Base-by-base conservation (phyloP, 2,329 filamentous ascomycete species). In the Chrysoporthe austroafricana region DNA sequence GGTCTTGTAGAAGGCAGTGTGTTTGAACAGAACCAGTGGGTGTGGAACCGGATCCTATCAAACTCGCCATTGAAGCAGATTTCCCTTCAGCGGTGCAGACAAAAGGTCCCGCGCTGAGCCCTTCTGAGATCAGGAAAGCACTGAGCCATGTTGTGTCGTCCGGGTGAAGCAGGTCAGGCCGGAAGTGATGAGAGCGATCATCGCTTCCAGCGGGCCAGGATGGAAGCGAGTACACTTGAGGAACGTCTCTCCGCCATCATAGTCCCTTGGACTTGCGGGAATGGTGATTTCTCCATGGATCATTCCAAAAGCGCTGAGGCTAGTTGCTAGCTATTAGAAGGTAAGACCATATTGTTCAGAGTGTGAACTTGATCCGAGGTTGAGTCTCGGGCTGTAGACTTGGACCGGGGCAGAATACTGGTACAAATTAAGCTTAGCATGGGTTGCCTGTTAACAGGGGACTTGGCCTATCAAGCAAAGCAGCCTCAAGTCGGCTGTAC, bases 361-460 rank as follows among this genome's bases (percentile, higher is more conserved):
- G 34, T 18, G 13, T 9, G 44, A 50, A 36, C 16, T 36, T 62
- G 44, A n/a, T 50, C 60, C 60, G 60, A 62, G 60, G 60, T 62
- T 50, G 26, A 36, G 50, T 13, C 5, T 62, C 44, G 60, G 60
- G 44, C 56, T 34, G 56, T n/a, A 62, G 26, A 48, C 13, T 50
- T 36, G 32, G 18, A 42, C 56, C 56, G 56, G 56, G 56, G 56
- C 34, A 58, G 43, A 13, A 36, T 18, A 21, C 14, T 54, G 50
- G 21, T 34, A 11, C 26, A 32, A 4, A 14, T 4, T 54, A 16
- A 32, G 26, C 26, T 14, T 26, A 13, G 21, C 9, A 14, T 32
- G 11, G 21, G 50, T 18, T 2, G 2, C 4, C 16, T 46, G 58
- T 60, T 60, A 60, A 13, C 4, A 16, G 1, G 3, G 8, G 7